These are phyloP conservation scores for Cutaneotrichosporon spelunceum DNA, from an alignment of 1,284 basidiomycete species.

Conservation along the genomic window DNA sequence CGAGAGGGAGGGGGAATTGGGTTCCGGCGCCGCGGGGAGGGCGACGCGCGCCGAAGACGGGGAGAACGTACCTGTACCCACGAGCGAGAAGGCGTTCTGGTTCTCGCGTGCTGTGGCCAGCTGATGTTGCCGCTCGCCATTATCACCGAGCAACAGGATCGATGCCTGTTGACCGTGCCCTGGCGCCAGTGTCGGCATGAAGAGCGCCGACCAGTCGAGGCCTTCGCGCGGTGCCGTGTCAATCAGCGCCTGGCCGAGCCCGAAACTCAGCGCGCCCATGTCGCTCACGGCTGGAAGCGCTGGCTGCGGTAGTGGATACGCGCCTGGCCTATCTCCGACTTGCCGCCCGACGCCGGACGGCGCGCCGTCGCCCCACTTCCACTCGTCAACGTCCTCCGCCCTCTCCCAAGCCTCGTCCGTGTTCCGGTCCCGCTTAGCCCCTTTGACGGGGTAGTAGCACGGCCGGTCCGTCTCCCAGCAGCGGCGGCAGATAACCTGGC, in stretches of 20 bases:
- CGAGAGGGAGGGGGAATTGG: neutral
- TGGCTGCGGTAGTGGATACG: neutral
- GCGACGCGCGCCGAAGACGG: conserved; percentile 1
- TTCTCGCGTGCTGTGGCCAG: neutral
- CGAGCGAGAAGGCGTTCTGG: neutral
- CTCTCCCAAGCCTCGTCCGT: conserved; percentile 16
- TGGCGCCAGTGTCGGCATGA: neutral
- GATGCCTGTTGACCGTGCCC: neutral
- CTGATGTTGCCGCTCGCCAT: neutral
- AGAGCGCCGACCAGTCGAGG: conserved; percentile 1
- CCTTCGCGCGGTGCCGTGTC: conserved; percentile 4
- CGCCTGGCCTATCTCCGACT: neutral
- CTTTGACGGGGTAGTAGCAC: conserved; percentile 25
- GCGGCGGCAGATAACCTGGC: conserved; percentile 22
- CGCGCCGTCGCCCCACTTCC: conserved; percentile 9
- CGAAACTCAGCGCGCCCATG: neutral
- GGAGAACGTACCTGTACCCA: conserved; percentile 3
- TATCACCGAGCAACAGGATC: neutral
- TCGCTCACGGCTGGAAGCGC: neutral
- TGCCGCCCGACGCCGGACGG: neutral
- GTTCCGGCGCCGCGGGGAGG: neutral
- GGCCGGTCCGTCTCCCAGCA: conserved; percentile 24
- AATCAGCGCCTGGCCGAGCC: conserved; percentile 2
- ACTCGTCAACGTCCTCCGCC: conserved; percentile 18
- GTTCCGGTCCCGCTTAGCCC: conserved; percentile 13